Base-by-base conservation (phyloP, 768 basidiomycete species). In the Hygrophoropsis aurantiaca region DNA sequence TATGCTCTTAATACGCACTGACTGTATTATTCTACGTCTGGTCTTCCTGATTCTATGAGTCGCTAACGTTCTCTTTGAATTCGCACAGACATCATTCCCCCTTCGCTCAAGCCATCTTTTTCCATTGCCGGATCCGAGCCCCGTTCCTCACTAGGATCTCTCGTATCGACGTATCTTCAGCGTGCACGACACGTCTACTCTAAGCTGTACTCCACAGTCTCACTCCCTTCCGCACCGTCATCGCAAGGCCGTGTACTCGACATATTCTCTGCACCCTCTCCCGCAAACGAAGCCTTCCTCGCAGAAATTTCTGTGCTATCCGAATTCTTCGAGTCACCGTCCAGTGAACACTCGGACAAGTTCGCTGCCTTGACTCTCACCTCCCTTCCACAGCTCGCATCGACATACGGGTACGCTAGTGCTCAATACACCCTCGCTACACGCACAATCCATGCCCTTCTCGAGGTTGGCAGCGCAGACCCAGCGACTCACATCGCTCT, bases 361-460 rank as follows among this genome's bases (percentile, higher is more conserved):
- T 90, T 90, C 52, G 84, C 81, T 23, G 84, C 83, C 6, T 65
- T 88, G 40, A 78, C 84, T 49, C 58, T 90, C 34, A 67, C 71
- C 1, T 73, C 73, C 15, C 69, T 90, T 5, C 56, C 70, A 13
- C 66, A 73, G 11, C 63, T 87, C 32, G 77, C 77, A 21, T 51
- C 64, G 11, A 61, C 61, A 6, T 68, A 77, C 47, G 85, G 83
- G 11, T 47, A 58, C 21, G 60, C 69, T 5, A 84, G 84, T 61
- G 74, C 77, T 40, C 74, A 82, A 56, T 87, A 87, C 64, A 46
- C 46, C 5, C 52, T 67, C 27, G 80, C 80, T 1, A 65, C 69
- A 4, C 61, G 65, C 18, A 66, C 72, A 10, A 57, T 85, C n/a
- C 76, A 73, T 23, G 68, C 69, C 1, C 64, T 81, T 40, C 62